phyloP scores from a whole-genome alignment of 2,329 filamentous ascomycete genomes.

The Pyrenophora seminiperda region DNA sequence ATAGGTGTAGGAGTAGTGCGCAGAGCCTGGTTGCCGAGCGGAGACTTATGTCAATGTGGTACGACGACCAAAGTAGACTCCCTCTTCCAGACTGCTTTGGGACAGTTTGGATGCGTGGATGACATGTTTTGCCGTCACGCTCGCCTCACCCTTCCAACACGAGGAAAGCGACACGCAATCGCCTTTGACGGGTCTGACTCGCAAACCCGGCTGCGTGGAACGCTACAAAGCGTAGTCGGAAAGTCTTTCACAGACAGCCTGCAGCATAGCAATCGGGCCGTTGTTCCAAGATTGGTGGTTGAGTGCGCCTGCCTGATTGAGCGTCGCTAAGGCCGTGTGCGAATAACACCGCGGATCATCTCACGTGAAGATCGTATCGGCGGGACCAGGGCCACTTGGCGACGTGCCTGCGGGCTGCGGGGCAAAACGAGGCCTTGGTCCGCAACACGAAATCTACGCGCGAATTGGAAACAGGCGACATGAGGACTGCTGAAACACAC shows the following conservation, averaged over 20 bases:
- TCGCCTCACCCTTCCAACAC: conserved; percentile 6
- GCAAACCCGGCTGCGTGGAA: conserved; percentile 10
- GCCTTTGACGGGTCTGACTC: conserved; percentile 1
- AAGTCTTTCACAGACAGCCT: conserved; percentile 9
- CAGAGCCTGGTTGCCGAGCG: conserved; percentile 3
- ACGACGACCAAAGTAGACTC: not conserved
- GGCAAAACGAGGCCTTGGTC: conserved; percentile 15
- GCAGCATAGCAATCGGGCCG: conserved; percentile 19
- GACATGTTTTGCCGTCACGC: not conserved
- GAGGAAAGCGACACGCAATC: not conserved
- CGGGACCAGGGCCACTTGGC: conserved; percentile 5
- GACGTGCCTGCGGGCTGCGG: conserved; percentile 10
- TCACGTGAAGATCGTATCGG: conserved; percentile 20
- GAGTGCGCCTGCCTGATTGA: conserved; percentile 21
- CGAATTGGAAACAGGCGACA: not conserved
- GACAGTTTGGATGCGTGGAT: no score
- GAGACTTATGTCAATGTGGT: conserved; percentile 5
- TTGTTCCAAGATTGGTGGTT: conserved; percentile 15
- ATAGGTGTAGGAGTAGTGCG: no score
- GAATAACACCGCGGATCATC: conserved; percentile 8
- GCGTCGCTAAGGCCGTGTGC: conserved; percentile 4
- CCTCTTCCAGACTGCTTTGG: not conserved
- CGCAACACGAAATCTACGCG: conserved; percentile 24
- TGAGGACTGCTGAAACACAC: not conserved
- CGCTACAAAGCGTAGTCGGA: conserved; percentile 10